Conservation (phyloP, 2,329 filamentous ascomycete species). For the Fusarium coffeatum region DNA sequence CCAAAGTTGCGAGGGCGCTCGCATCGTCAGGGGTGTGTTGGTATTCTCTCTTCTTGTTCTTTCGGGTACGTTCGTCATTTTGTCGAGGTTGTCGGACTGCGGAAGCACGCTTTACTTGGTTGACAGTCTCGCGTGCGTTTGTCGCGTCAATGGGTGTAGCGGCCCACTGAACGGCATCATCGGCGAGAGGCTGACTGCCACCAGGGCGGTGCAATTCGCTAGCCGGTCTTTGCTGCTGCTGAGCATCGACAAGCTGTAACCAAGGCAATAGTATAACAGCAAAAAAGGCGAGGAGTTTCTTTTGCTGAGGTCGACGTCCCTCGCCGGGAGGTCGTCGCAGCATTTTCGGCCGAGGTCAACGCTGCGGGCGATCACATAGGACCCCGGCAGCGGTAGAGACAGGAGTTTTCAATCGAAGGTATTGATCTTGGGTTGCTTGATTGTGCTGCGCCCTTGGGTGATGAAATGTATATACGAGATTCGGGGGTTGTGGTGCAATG, state of each 20-base stretch:
- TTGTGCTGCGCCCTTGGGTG: neutral
- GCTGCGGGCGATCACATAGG: conserved; percentile 43
- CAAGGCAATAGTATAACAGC: conserved; percentile 68
- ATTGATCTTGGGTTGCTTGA: neutral
- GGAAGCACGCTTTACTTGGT: conserved; percentile 44
- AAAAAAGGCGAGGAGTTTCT: conserved; percentile 65
- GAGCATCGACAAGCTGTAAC: conserved; percentile 68
- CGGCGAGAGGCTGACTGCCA: conserved; percentile 45
- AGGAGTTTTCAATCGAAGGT: neutral
- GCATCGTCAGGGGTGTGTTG: conserved; percentile 70
- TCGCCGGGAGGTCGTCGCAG: conserved; percentile 73
- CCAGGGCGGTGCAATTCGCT: conserved; percentile 39
- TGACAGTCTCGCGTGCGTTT: conserved; percentile 46
- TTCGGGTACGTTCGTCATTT: conserved; percentile 45
- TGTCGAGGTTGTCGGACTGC: conserved; percentile 42
- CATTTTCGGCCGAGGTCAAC: conserved; percentile 56
- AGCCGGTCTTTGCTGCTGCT: conserved; percentile 67
- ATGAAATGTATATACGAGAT: neutral
- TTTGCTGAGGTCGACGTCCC: conserved; percentile 62
- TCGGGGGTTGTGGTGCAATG: conserved; percentile 21
- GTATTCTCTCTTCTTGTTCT: conserved; percentile 48
- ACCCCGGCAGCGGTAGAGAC: conserved; percentile 19
- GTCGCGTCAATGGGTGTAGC: conserved; percentile 48
- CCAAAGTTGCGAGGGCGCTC: conserved; percentile 97
- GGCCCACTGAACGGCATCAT: conserved; percentile 50